These are phyloP conservation scores for Acorus calamus DNA, from an alignment of 106 monocot species.

Conservation along the genomic window DNA sequence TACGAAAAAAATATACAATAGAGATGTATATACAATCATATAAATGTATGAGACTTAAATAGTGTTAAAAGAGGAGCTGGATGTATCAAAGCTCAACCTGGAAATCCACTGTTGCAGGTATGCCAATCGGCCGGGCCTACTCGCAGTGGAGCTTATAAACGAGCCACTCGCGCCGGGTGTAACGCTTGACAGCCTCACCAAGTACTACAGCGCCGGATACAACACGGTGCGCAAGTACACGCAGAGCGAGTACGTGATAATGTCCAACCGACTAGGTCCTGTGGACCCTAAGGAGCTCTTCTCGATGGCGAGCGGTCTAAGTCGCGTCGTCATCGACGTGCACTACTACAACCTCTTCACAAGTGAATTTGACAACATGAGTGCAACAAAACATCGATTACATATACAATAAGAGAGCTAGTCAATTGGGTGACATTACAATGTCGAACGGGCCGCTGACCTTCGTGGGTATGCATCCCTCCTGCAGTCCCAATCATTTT, in stretches of 20 bases:
- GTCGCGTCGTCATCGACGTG: conserved; percentile 5
- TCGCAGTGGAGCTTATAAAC: conserved; percentile 6
- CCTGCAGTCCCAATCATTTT: background rate
- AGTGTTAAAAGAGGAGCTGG: too few species aligned
- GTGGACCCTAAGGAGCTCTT: conserved; percentile 2
- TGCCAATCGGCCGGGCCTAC: background rate
- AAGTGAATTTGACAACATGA: background rate
- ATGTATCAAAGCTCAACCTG: too few species aligned
- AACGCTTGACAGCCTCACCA: background rate
- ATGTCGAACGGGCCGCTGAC: conserved; percentile 1
- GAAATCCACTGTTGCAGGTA: background rate
- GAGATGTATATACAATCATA: too few species aligned
- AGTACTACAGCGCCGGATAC: conserved; percentile 1
- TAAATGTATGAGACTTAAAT: too few species aligned
- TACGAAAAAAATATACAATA: too few species aligned
- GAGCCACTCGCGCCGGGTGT: background rate
- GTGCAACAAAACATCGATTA: conserved; percentile 2
- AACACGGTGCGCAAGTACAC: conserved; percentile 7
- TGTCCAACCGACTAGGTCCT: background rate
- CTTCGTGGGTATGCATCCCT: background rate
- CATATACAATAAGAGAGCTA: background rate
- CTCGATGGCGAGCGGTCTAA: background rate
- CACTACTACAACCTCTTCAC: conserved; percentile 14
- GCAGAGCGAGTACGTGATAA: background rate
- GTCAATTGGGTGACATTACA: background rate